A percentile compares a stretch with the other conserved stretches of the same genome.
phyloP scores from a whole-genome alignment of 2,329 filamentous ascomycete species.

The Calonectria naviculata region DNA sequence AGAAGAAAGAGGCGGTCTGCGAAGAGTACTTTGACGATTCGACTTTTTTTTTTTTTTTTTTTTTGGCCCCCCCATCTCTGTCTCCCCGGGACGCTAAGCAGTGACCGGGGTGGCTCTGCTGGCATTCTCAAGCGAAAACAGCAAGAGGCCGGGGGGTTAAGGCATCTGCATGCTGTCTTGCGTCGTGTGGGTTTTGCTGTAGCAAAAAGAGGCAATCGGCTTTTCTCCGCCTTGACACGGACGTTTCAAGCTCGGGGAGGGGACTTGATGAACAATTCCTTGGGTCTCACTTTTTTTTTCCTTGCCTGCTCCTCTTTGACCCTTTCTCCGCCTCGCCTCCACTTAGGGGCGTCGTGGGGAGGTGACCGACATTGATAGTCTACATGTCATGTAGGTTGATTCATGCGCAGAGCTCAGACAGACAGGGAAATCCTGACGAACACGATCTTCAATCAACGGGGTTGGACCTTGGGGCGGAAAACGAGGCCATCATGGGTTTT shows the following conservation, averaged over 20 bases:
- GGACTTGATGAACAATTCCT: background rate
- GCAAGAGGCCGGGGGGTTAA: background rate
- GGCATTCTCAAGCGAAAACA: slow-evolving; percentile 6
- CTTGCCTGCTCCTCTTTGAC: background rate
- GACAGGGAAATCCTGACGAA: slow-evolving; percentile 2
- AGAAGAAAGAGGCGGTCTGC: slow-evolving; percentile 22
- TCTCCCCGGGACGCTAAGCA: slow-evolving; percentile 11
- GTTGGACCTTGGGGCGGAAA: slow-evolving; percentile 1
- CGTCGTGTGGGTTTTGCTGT: background rate
- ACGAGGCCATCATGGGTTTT: background rate
- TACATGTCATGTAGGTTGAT: slow-evolving; percentile 3
- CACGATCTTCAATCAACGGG: slow-evolving; percentile 1
- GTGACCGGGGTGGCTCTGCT: slow-evolving; percentile 6
- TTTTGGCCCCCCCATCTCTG: background rate
- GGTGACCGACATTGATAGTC: slow-evolving; percentile 2
- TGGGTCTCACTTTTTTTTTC: background rate
- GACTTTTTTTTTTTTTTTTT: background rate
- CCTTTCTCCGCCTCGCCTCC: background rate
- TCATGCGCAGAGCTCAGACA: background rate
- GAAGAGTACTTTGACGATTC: slow-evolving; percentile 6
- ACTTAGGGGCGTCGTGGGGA: background rate
- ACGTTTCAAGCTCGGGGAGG: background rate
- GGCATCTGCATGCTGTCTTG: background rate
- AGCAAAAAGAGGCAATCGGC: background rate
- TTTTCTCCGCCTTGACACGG: slow-evolving; percentile 3